phyloP scores from a whole-genome alignment of 257 asterid genomes.

The Hygrophila difformis region DNA sequence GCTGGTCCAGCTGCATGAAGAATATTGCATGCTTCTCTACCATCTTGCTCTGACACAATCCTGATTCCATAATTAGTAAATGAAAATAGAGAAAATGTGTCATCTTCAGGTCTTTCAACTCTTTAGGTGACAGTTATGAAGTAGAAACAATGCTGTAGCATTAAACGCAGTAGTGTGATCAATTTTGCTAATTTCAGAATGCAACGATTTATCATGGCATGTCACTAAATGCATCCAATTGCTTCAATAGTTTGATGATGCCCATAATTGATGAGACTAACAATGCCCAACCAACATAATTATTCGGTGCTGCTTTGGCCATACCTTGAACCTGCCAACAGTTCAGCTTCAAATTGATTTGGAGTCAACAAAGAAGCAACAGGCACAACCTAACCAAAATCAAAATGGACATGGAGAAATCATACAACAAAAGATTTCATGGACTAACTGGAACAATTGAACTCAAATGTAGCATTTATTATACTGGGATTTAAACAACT shows the following conservation, averaged over 20 bases:
- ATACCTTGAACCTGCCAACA: conserved; percentile 73
- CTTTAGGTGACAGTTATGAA: too few species aligned
- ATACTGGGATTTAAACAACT: conserved; percentile 1
- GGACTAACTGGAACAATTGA: conserved; percentile 20
- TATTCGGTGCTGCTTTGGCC: too few species aligned
- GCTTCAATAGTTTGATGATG: too few species aligned
- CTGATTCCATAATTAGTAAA: conserved; percentile 30
- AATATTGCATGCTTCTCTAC: conserved; percentile 84
- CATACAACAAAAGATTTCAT: conserved; percentile 13
- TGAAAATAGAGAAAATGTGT: conserved; percentile 6
- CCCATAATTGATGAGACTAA: conserved; percentile 12
- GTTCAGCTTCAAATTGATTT: conserved; percentile 96
- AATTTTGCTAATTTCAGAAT: too few species aligned
- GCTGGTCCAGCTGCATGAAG: conserved; percentile 98
- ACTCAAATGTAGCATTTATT: conserved; percentile 2
- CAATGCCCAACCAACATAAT: too few species aligned
- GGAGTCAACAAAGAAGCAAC: conserved; percentile 98
- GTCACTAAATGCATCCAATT: too few species aligned
- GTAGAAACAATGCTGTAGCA: too few species aligned
- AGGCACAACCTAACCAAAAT: conserved; percentile 93
- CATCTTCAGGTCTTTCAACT: too few species aligned
- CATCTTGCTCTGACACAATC: conserved; percentile 82
- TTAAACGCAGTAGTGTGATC: too few species aligned
- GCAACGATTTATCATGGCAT: too few species aligned
- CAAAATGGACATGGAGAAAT: too few species aligned